Conservation (phyloP, 1,284 basidiomycete genomes). For the Farysia itapuensis region DNA sequence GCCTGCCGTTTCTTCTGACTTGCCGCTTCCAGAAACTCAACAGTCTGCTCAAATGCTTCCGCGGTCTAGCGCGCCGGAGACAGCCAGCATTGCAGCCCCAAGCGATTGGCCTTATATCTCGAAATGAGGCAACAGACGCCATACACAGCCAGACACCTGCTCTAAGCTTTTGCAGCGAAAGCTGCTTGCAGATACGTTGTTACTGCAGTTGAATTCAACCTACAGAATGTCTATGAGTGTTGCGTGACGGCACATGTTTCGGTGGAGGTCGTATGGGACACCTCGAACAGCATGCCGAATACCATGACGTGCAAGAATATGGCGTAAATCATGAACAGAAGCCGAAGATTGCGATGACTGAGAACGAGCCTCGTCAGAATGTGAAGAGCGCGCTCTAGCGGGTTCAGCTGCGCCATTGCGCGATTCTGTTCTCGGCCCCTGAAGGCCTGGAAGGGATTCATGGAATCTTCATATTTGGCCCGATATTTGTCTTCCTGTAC, state of each 20-base stretch:
- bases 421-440: constrained; percentile 87
- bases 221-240: too few species aligned
- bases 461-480: constrained; percentile 86
- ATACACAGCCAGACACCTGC: too few species aligned
- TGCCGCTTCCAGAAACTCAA: too few species aligned
- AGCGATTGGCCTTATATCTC: too few species aligned
- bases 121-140: too few species aligned
- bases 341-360: constrained; percentile 71
- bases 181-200: too few species aligned
- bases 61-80: too few species aligned
- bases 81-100: too few species aligned
- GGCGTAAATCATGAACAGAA: constrained; percentile 80
- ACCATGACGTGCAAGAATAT: constrained; percentile 75
- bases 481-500: constrained; percentile 71
- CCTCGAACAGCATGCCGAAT: constrained; percentile 66
- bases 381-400: constrained; percentile 84
- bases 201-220: too few species aligned
- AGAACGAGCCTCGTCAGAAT: constrained; percentile 81
- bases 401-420: constrained; percentile 86
- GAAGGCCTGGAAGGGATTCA: constrained; percentile 98
- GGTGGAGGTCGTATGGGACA: constrained; percentile 13
- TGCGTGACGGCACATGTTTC: constrained; percentile 19
- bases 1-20: too few species aligned
- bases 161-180: too few species aligned
- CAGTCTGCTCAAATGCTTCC: too few species aligned